Evolutionary conservation across 129 eudicot species (phyloP).

Genomic region (Escallonia herrerae): DNA sequence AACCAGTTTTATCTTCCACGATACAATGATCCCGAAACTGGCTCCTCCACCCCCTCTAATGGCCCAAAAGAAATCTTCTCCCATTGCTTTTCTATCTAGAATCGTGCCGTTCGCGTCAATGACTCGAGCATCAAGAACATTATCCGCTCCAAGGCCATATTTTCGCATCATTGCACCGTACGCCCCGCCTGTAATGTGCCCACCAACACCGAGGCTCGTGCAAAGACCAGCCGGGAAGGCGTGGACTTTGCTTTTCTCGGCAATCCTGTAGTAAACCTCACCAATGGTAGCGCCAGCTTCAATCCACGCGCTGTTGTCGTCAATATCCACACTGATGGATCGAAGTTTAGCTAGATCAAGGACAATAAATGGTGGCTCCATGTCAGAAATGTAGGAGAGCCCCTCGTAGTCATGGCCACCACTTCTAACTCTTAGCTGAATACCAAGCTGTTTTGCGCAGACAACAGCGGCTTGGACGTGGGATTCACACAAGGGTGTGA

Average conservation of each 20-base stretch:
- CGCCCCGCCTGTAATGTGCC: conserved; percentile 18
- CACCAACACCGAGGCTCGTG: conserved; percentile 16
- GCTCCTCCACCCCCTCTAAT: conserved; percentile 17
- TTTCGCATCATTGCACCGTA: conserved; percentile 18
- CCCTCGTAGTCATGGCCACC: conserved; percentile 25
- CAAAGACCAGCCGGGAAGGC: conserved; percentile 17
- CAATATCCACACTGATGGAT: background rate
- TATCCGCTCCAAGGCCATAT: conserved; percentile 20
- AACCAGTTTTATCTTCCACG: conserved; percentile 21
- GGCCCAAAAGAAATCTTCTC: conserved; percentile 19
- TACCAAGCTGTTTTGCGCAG: conserved; percentile 13
- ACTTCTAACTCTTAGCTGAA: conserved; percentile 14
- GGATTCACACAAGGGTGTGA: conserved; percentile 1
- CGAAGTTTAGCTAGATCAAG: conserved; percentile 11
- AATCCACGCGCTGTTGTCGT: conserved; percentile 17
- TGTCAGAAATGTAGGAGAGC: conserved; percentile 5
- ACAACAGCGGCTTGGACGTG: conserved; percentile 16
- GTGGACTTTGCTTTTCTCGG: conserved; percentile 11
- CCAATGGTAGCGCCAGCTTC: conserved; percentile 16
- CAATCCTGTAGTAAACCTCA: conserved; percentile 9
- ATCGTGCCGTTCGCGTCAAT: conserved; percentile 9
- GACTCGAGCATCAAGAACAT: conserved; percentile 9
- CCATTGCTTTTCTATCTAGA: conserved; percentile 15
- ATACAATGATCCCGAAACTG: conserved; percentile 16
- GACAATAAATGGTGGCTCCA: conserved; percentile 4